Base-by-base conservation (phyloP, 805 yeast genomes). In the Komagataella mondaviorum region DNA sequence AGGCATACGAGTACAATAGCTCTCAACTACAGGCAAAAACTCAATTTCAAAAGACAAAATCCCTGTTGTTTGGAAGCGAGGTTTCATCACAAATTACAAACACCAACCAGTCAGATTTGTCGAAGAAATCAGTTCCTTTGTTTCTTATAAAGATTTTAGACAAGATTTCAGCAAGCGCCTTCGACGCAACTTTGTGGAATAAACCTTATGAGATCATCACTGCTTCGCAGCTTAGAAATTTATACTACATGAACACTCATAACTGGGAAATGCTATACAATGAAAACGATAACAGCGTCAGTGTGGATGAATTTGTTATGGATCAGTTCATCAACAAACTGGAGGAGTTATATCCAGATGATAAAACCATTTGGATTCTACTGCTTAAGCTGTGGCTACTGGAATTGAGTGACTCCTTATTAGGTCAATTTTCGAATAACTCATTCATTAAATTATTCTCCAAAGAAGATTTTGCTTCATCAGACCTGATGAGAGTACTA, bases 351-450 rank as follows among this genome's bases (percentile, higher is more conserved):
- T 30, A 30, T 30, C 12, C n/a, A 8, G n/a, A 30, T 8, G 8
- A 30, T 30, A 10, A 8, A 14, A 14, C 39, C 14, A 30, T 30
- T 10, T 30, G 39, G 39, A 30, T 30, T 5, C 6, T 20, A 22
- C 16, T 45, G 22, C 39, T 51, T 16, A 51, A 48, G 22, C 23
- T 36, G 20, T 51, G 53, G 53, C 39, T 51, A 14, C 48, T 51
- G 24, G 53, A 51, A 30, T 36, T 51, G 22, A 48, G 44, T 10
- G 48, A 39, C 18, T 20, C 51, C 7, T 44, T 51, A 6, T 48
- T 51, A 7, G 48, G 48, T 5, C 39, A 45, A 6, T 20, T 39
- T n/a, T 50, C 53, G 4, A 48, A 48, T 43, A 39, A 17, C 20
- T 45, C 48, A 8, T 17, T 51, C 16, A 12, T 14, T 8, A n/a